Evolutionary conservation across 2,329 filamentous ascomycete species (phyloP), one percentile per base, ranked within the genome.

Genomic region (Fusarium hostae): DNA sequence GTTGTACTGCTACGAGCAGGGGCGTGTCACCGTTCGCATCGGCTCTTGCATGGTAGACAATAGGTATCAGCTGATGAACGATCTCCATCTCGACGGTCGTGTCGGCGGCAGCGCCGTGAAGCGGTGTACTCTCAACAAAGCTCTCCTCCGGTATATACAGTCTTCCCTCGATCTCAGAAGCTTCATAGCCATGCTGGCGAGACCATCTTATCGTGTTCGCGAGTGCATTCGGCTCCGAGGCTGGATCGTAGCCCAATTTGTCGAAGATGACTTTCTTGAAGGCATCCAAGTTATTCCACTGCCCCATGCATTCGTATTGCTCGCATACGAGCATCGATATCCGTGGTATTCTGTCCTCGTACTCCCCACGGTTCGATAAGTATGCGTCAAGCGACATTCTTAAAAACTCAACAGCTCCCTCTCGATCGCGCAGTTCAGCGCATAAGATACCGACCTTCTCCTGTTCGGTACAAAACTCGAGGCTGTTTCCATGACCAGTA

Each of bases 301-400:
- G 48, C 1, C 47, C 50, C 44, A 51, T 51, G 15, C 34, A 56
- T 34, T 67, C 63, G 34, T 68, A 68, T 6, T 67, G 63, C 6
- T 68, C 56, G 20, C 56, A 62, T 10, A 68, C 56, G 3, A 67
- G n/a, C 28, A 32, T 57, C 2, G 63, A 67, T 56, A 51, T 62
- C 9, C 44, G 43, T 5, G 26, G 34, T 57, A 68, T 63, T 12
- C 44, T 63, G 15, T 57, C 50, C 3, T 16, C 10, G 24, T 37
- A 24, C 10, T 37, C 39, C 3, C 20, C 18, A 4, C 13, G 28
- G 7, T 26, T n/a, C 11, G 37, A 32, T 9, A 57, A 6, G 24
- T 62, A 67, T 18, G 24, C 20, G 5, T 35, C n/a, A 4, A 68
- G 44, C 3, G 65, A 44, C 9, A 51, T 20, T 10, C 57, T 40